Evolutionary conservation across 1,139 yeast species (phyloP).

Genomic region (Arxiozyma slooffiae): DNA sequence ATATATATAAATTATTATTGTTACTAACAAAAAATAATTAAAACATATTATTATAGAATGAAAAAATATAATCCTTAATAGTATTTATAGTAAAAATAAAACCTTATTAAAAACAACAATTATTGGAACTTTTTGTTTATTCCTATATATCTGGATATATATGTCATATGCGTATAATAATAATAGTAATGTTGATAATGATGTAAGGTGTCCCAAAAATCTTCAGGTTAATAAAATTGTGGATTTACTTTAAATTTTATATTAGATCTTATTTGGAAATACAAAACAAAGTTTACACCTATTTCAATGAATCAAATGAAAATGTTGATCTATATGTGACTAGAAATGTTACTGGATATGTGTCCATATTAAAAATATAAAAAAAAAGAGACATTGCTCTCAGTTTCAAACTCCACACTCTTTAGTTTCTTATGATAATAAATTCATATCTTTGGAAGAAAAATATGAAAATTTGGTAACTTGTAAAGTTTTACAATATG

Average conservation of each 20-base stretch:
- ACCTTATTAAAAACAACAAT: no score
- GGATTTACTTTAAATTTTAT: not conserved
- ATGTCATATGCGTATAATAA: not conserved
- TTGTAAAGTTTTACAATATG: slow-evolving; percentile 2
- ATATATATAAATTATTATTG: no score
- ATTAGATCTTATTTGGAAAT: no score
- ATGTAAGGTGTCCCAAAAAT: no score
- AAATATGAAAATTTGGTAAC: not conserved
- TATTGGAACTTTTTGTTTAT: no score
- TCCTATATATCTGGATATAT: no score
- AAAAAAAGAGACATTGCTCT: not conserved
- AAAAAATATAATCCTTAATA: no score
- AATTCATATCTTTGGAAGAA: not conserved
- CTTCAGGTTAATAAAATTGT: not conserved
- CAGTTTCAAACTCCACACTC: not conserved
- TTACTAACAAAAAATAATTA: no score
- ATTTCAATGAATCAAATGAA: no score
- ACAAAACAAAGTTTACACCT: no score
- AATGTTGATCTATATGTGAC: not conserved
- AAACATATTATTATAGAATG: no score
- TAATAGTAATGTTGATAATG: not conserved
- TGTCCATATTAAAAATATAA: slow-evolving; percentile 2
- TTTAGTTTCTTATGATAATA: not conserved
- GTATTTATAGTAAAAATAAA: no score
- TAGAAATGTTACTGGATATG: not conserved